Evolutionary conservation across 176 grass and related monocot genomes (phyloP), one percentile per base, ranked within the genome.

Genomic region (Oryza officinalis): DNA sequence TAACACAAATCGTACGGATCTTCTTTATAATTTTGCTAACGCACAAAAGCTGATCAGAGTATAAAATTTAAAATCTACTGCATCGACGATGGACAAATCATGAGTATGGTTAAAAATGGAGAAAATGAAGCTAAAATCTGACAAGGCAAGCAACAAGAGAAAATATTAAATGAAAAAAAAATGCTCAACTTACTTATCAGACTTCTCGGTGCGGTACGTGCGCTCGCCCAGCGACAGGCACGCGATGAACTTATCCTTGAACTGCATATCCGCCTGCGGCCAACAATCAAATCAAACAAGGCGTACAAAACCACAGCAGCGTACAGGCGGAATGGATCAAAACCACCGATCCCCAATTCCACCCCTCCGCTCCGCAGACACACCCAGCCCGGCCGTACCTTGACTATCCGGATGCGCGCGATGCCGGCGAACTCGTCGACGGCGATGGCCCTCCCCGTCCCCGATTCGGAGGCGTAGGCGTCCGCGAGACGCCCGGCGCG

Each of bases 201-300:
- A 90, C 4, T 59, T 90, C 17, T 87, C 93, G 71, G 96, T 96
- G 80, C 93, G 93, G 80, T 94, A 99, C 2, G 96, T 96, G 74
- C 89, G 89, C 66, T 99, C 96, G 26, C 96, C 96, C 0, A 99
- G 77, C 72, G 96, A 99, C 40, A 99, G 87, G 90, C 93, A 99
- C 20, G 93, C 93, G 82, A 99, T 70, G 91, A 94, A 99, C 80
- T 89, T 92, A 77, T 99, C 96, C 91, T 99, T 94, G 85, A 96
- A 96, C 71, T 74, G 78, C 96, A 99, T 89, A 69, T 94, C 93
- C 40, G 96, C 96, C 96, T 99, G 86, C 22, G 43, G 50, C 14
- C 66, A 79, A 22, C 41, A 71, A 63, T 68, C 69, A 84, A 74
- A 78, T 37, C 40, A 47, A 72, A 57, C 66, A 38, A 13, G 26